Evolutionary conservation across 1,139 yeast species (phyloP).

Genomic region (Meyerozyma smithsonii): DNA sequence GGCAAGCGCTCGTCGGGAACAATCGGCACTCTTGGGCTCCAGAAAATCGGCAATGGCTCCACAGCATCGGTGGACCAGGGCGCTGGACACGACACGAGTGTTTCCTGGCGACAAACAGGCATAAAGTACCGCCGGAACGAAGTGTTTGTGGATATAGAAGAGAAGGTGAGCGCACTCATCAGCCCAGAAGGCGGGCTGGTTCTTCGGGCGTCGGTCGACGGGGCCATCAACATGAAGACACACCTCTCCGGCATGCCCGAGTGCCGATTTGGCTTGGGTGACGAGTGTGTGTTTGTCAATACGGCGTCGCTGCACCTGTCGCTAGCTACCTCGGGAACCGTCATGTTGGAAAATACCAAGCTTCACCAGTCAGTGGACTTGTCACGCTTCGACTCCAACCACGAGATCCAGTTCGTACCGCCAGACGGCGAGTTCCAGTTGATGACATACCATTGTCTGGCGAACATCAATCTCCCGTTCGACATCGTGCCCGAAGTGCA

Average conservation of each 20-base stretch:
- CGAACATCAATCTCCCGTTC: slow-evolving; percentile 69
- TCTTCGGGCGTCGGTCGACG: slow-evolving; percentile 71
- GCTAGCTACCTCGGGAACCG: slow-evolving; percentile 30
- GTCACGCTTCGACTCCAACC: slow-evolving; percentile 60
- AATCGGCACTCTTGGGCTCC: slow-evolving; percentile 3
- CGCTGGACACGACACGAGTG: slow-evolving; percentile 7
- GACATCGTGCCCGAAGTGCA: slow-evolving; percentile 58
- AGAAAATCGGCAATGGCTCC: not conserved
- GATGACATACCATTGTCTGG: slow-evolving; percentile 61
- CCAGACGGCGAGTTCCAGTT: slow-evolving; percentile 93
- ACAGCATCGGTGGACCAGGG: not conserved
- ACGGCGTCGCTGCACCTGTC: slow-evolving; percentile 2
- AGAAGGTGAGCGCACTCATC: slow-evolving; percentile 66
- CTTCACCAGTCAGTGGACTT: slow-evolving; percentile 67
- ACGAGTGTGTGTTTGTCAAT: slow-evolving; percentile 26
- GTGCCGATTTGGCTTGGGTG: slow-evolving; percentile 61
- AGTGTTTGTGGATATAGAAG: slow-evolving; percentile 71
- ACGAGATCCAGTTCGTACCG: slow-evolving; percentile 71
- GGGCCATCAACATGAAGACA: slow-evolving; percentile 66
- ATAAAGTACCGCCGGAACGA: slow-evolving; percentile 81
- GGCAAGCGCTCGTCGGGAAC: slow-evolving; percentile 5
- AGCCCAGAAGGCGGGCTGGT: slow-evolving; percentile 51
- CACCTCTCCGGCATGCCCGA: slow-evolving; percentile 73
- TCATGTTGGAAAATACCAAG: slow-evolving; percentile 69
- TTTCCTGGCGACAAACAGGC: slow-evolving; percentile 69